Base-by-base conservation (phyloP, 768 basidiomycete species). In the Leccinum ochraceum region DNA sequence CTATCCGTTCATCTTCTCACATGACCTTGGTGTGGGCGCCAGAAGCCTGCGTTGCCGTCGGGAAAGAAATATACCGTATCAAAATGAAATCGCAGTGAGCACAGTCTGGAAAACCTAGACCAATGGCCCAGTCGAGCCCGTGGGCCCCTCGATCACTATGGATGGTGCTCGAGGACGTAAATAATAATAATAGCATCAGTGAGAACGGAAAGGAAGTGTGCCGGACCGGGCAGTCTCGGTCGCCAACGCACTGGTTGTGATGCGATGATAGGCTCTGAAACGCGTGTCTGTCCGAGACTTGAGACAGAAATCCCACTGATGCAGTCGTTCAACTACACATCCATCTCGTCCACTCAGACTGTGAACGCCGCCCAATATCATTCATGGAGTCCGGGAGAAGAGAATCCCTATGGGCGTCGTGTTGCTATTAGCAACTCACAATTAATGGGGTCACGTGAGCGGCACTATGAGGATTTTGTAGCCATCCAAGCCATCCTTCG, bases 201-300 rank as follows among this genome's bases (percentile, higher is more conserved):
- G 28, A 30, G 28, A 30, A 30, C 28, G 28, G 28, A 30, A 30
- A n/a, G 36, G 58, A 42, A 39, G 37, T 22, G 16, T 24, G 34
- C 24, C 54, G 54, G 54, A 22, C 62, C 50, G 61, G 32, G 60
- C 24, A 14, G 11, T 14, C 1, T 48, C 22, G 66, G 65, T 66
- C 65, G 65, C 42, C 56, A 67, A 30, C 24, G 53, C 62, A 56
- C 62, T 66, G 59, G 65, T 68, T 54, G 66, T 53, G 65, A 66
- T 56, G 66, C 36, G 65, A 66, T 44, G 53, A 54, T 36, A 54
- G 14, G 30, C 39, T 20, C 16, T 2, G 50, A 49, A 50, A 36
- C 52, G 42, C 44, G 26, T 30, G 42, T 10, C 22, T 36, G 63
- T 61, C 44, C 30, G 37, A 54, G 2, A 28, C 24, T 51, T 24